These are phyloP conservation scores for Rhynchospora breviuscula DNA, from an alignment of 176 grass and related monocot genomes.

Conservation along the genomic window DNA sequence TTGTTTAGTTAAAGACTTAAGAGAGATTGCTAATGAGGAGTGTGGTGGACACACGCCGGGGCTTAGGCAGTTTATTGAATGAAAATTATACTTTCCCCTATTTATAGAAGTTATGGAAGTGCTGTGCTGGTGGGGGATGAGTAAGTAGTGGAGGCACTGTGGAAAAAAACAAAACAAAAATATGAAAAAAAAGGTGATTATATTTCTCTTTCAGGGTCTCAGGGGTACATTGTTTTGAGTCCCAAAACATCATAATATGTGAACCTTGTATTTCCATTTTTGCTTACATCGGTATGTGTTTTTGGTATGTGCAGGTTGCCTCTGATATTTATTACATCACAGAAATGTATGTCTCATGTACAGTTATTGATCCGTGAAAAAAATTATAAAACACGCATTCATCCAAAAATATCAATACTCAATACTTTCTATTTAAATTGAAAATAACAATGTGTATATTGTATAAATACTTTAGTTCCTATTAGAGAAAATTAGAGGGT, in stretches of 20 bases:
- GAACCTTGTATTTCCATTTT: constrained; percentile 1
- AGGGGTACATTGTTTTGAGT: not conserved
- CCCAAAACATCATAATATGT: not conserved
- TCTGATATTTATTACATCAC: not conserved
- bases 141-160: not conserved
- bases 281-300: not conserved
- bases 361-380: not conserved
- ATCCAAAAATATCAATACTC: not conserved
- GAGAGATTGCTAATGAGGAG: not conserved
- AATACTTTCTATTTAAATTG: too few relatives aligned
- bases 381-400: not conserved
- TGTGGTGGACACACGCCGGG: constrained; percentile 36
- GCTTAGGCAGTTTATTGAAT: constrained; percentile 13
- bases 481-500: too few relatives aligned
- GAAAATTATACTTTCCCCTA: not conserved
- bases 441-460: too few relatives aligned
- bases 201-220: not conserved
- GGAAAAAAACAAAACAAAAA: not conserved
- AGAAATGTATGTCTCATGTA: not conserved
- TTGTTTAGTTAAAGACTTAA: not conserved
- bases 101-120: constrained; percentile 7
- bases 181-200: not conserved
- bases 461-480: too few relatives aligned
- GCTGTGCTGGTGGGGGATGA: constrained; percentile 4
- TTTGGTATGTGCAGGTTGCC: not conserved